These are phyloP conservation scores for Aquilaria yunnanensis DNA, from an alignment of 345 rosid genomes.

Conservation along the genomic window DNA sequence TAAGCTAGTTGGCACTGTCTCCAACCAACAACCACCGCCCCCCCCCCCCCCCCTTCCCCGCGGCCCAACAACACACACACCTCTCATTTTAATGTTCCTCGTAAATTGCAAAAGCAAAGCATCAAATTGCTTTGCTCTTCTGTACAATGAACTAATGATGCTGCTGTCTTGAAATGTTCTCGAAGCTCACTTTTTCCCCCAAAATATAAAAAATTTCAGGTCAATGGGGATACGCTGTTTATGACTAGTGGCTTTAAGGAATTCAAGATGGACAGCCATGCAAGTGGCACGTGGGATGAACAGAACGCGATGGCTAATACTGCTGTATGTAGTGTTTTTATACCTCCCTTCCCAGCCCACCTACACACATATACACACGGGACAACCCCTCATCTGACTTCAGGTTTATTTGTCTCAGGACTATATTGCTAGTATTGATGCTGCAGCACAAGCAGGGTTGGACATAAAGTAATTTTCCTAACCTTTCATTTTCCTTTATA, in stretches of 20 bases:
- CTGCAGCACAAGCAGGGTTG: slow-evolving; percentile 49
- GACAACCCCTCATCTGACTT: slow-evolving; percentile 5
- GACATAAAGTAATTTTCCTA: slow-evolving; percentile 56
- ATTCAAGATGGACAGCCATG: slow-evolving; percentile 67
- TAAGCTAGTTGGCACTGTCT: too few species aligned
- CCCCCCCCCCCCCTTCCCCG: too few species aligned
- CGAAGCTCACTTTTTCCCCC: slow-evolving; percentile 8
- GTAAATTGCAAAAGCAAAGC: neutral
- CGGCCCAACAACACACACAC: too few species aligned
- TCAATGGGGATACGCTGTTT: slow-evolving; percentile 89
- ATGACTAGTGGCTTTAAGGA: slow-evolving; percentile 87
- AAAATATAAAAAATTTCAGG: slow-evolving; percentile 39
- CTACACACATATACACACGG: too few species aligned
- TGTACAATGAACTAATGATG: neutral
- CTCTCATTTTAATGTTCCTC: neutral
- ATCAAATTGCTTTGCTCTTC: neutral
- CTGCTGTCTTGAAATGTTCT: neutral
- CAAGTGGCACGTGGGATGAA: slow-evolving; percentile 77
- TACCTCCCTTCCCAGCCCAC: neutral
- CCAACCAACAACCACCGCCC: too few species aligned
- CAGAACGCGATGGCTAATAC: slow-evolving; percentile 75
- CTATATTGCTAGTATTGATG: slow-evolving; percentile 75
- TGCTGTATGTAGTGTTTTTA: slow-evolving; percentile 46
- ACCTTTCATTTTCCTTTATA: slow-evolving; percentile 7
- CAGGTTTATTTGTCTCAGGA: slow-evolving; percentile 48